phyloP scores from a whole-genome alignment of 306 rosid species.

The Fagus crenata region DNA sequence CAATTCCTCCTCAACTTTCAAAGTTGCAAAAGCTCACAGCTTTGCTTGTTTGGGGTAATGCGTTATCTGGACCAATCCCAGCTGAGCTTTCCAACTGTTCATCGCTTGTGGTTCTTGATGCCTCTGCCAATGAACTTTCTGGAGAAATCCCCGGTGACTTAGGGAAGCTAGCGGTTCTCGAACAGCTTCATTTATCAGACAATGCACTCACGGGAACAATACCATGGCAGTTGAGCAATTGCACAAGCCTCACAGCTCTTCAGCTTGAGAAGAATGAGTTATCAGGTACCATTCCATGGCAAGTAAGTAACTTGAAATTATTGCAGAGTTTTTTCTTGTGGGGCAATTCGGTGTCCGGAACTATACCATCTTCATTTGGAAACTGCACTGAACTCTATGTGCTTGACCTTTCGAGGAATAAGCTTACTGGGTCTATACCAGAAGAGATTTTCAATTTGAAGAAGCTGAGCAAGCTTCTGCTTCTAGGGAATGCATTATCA shows the following conservation, averaged over 20 bases:
- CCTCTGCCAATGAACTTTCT: conserved; percentile 70
- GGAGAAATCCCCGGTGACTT: conserved; percentile 75
- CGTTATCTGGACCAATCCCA: conserved; percentile 73
- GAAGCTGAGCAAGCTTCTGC: conserved; percentile 92
- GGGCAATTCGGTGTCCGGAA: conserved; percentile 87
- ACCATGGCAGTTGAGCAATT: conserved; percentile 86
- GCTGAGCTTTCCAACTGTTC: conserved; percentile 82
- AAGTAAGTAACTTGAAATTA: conserved; percentile 65
- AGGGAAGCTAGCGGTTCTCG: conserved; percentile 76
- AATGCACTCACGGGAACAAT: conserved; percentile 65
- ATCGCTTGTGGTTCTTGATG: conserved; percentile 76
- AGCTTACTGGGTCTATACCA: conserved; percentile 82
- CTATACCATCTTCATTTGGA: conserved; percentile 80
- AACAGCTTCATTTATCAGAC: conserved; percentile 89
- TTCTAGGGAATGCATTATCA: conserved; percentile 81
- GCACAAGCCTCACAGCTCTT: conserved; percentile 78
- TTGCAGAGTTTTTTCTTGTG: conserved; percentile 85
- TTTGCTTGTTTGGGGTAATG: conserved; percentile 81
- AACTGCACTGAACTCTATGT: conserved; percentile 89
- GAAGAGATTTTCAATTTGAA: conserved; percentile 87
- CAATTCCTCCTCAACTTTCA: conserved; percentile 69
- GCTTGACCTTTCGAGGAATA: conserved; percentile 95
- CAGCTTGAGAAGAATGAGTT: conserved; percentile 94
- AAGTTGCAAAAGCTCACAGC: conserved; percentile 81
- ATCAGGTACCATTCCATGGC: conserved; percentile 84